Evolutionary conservation across 176 grass and related monocot genomes (phyloP).

Genomic region (Neostapfia colusana): DNA sequence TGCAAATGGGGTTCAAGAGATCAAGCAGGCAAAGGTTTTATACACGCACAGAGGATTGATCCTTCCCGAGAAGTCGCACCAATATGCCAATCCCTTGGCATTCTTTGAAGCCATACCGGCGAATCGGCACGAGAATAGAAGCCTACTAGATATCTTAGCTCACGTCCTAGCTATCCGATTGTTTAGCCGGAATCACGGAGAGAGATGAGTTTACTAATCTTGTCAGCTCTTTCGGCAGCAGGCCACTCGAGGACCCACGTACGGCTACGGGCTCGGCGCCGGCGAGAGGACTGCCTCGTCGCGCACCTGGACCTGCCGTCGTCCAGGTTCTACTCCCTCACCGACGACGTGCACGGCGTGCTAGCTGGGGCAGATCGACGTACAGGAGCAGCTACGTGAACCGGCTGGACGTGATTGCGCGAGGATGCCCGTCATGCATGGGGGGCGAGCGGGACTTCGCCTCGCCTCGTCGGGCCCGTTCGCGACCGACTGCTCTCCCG

Average conservation of each 20-base stretch:
- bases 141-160: neutral
- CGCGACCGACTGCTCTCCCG: constrained; percentile 13
- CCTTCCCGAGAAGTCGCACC: too few species aligned
- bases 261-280: constrained; percentile 8
- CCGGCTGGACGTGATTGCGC: constrained; percentile 34
- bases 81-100: neutral
- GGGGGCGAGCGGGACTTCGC: constrained; percentile 19
- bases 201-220: neutral
- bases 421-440: constrained; percentile 36
- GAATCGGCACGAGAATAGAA: neutral
- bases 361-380: constrained; percentile 33
- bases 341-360: constrained; percentile 47
- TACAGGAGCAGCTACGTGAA: constrained; percentile 39
- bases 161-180: neutral
- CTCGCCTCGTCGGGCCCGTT: constrained; percentile 16
- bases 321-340: constrained; percentile 33
- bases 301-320: constrained; percentile 37
- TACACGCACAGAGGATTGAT: too few species aligned
- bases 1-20: too few species aligned
- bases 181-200: neutral
- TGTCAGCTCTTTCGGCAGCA: neutral
- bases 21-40: too few species aligned
- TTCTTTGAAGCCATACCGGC: neutral
- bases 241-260: constrained; percentile 30
- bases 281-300: constrained; percentile 14